Percentiles rank a stretch among this genome's conserved stretches.
phyloP scores from a whole-genome alignment of 2,329 filamentous ascomycete species.

The Microdochium trichocladiopsis region DNA sequence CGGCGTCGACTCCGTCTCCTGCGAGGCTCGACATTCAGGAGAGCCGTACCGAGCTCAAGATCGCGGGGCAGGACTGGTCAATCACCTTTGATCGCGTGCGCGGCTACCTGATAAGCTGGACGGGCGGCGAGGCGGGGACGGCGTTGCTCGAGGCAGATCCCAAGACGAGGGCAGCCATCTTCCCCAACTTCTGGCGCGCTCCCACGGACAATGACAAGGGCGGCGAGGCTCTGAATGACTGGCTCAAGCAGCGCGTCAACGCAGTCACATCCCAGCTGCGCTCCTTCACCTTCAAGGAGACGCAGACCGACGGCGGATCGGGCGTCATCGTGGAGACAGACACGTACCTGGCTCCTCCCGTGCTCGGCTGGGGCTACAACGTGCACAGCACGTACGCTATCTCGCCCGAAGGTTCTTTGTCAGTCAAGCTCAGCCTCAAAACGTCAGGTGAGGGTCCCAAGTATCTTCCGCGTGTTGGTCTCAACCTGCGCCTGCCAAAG shows the following conservation, averaged over 20 bases:
- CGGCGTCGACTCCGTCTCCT: constrained; percentile 4
- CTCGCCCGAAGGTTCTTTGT: constrained; percentile 31
- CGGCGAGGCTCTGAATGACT: constrained; percentile 42
- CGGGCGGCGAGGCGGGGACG: constrained; percentile 14
- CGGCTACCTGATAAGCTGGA: constrained; percentile 36
- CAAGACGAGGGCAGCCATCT: constrained; percentile 25
- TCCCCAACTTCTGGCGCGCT: constrained; percentile 53
- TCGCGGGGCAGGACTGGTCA: constrained; percentile 24
- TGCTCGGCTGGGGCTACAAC: constrained; percentile 53
- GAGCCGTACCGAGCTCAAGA: constrained; percentile 14
- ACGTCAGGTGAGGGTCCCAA: constrained; percentile 39
- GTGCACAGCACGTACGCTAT: constrained; percentile 46
- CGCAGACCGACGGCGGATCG: constrained; percentile 15
- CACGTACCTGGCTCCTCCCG: constrained; percentile 48
- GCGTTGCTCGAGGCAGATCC: constrained; percentile 27
- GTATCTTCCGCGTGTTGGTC: constrained; percentile 54
- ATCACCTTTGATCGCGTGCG: constrained; percentile 37
- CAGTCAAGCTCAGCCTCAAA: constrained; percentile 34
- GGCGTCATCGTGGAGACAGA: constrained; percentile 30
- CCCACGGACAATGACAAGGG: constrained; percentile 59
- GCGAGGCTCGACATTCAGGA: constrained; percentile 14
- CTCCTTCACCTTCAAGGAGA: constrained; percentile 21
- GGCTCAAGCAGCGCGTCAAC: constrained; percentile 45
- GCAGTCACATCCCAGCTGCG: constrained; percentile 37
- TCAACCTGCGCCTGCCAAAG: constrained; percentile 44